Base-by-base conservation (phyloP, 805 yeast species). In the Isabelozyma rhagii region DNA sequence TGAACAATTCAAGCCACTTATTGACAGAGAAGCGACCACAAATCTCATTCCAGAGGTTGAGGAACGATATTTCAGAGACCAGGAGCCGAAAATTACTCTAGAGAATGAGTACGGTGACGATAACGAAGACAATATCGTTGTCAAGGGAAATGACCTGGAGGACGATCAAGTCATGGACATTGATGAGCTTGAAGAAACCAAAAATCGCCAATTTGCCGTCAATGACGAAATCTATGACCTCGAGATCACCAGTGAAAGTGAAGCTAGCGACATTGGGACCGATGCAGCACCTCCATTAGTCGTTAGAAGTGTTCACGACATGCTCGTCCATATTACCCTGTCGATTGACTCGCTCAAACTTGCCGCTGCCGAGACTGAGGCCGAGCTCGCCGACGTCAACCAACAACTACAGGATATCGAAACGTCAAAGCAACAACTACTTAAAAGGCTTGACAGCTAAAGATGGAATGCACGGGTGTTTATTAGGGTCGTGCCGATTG, bases 401-500 rank as follows among this genome's bases (percentile, higher is more conserved):
- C 27, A n/a, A 3, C 18, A 27, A 8, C 13, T 48, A 13, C 21
- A 41, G 11, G 39, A 34, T 17, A 41, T 41, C 17, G 21, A 31
- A n/a, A 25, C 21, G 11, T 17, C 21, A 5, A 48, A 48, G 25
- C 29, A 40, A 14, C 15, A 25, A 27, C 31, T 48, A n/a, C 43
- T 39, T 31, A n/a, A 29, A 14, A 17, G 34, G 8, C 36, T 31
- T 13, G 8, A 31, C 36, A 31, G 10, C n/a, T 10, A 13, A 13
- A 31, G 36, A 31, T 31, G 36, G 10, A 31, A 31, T 31, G 41
- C 11, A 17, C 14, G 14, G 14, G 14, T 9, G 14, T 17, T 9
- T 18, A n/a, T 15, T 39, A 42, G 27, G 41, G 25, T 44, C 31
- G 28, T 31, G 36, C 36, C n/a, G 61, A 55, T 55, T 46, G 48